Conservation (phyloP, 257 asterid species). For the Cruciata laevipes region DNA sequence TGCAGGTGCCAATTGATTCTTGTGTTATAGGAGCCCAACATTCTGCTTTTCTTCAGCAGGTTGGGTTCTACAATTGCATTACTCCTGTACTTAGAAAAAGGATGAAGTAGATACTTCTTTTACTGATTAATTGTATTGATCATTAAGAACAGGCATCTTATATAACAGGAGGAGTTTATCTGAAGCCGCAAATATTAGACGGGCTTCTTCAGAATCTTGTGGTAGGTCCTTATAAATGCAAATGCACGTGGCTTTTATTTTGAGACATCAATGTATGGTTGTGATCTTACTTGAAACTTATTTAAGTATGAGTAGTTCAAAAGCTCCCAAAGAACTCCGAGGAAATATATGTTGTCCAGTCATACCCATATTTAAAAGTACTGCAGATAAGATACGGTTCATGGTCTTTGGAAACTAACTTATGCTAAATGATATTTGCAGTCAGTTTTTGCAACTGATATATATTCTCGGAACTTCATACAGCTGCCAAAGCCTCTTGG, state of each 20-base stretch:
- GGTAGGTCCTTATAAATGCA: conserved; percentile 33
- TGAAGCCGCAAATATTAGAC: conserved; percentile 74
- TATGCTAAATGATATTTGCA: conserved; percentile 24
- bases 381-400: background rate
- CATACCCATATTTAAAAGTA: background rate
- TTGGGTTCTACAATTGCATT: conserved; percentile 15
- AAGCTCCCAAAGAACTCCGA: background rate
- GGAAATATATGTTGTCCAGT: background rate
- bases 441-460: conserved; percentile 87
- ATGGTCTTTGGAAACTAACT: conserved; percentile 14
- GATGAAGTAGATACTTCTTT: background rate
- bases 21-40: conserved; percentile 79
- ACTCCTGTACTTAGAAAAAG: background rate
- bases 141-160: conserved; percentile 65
- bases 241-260: background rate
- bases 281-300: background rate
- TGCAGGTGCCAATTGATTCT: conserved; percentile 86
- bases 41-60: conserved; percentile 98
- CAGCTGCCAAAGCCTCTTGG: conserved; percentile 93
- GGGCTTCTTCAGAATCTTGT: conserved; percentile 77
- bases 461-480: conserved; percentile 76
- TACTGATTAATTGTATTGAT: conserved; percentile 19
- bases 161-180: conserved; percentile 82
- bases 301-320: background rate
- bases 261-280: background rate